Evolutionary conservation across 305 asterid species (phyloP).

Genomic region (Solanum chacoense): DNA sequence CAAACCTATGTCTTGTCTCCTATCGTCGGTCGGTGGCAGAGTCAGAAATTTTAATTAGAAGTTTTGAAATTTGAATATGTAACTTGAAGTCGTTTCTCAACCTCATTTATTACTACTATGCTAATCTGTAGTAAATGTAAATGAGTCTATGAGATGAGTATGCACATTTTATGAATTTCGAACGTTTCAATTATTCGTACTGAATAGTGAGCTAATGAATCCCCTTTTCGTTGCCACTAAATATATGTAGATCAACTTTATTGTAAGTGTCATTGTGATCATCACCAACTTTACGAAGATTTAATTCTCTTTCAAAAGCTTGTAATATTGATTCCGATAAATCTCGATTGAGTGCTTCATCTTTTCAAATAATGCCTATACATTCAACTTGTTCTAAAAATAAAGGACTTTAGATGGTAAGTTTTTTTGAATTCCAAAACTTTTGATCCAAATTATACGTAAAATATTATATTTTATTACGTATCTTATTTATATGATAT

Average conservation of each 20-base stretch:
- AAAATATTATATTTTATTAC: background rate
- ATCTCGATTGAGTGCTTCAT: background rate
- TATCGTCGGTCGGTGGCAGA: accelerated
- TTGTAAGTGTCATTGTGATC: background rate
- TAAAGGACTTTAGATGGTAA: background rate
- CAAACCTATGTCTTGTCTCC: background rate
- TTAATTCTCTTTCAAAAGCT: background rate
- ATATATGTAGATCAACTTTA: background rate
- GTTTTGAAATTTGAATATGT: accelerated
- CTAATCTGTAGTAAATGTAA: background rate
- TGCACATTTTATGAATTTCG: background rate
- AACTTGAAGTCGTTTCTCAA: background rate
- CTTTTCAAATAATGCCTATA: background rate
- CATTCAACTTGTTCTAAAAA: background rate
- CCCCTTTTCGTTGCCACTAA: background rate
- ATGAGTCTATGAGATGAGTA: too few relatives aligned
- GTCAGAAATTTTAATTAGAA: background rate
- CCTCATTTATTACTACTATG: background rate
- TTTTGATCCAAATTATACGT: background rate
- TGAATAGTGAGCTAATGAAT: background rate
- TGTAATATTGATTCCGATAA: background rate
- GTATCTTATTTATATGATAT: background rate
- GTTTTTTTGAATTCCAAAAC: background rate
- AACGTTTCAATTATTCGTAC: background rate
- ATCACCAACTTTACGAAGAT: background rate